These are phyloP conservation scores for Trypanosoma cruzi DNA, from an alignment of 208 protist species.

Conservation along the genomic window DNA sequence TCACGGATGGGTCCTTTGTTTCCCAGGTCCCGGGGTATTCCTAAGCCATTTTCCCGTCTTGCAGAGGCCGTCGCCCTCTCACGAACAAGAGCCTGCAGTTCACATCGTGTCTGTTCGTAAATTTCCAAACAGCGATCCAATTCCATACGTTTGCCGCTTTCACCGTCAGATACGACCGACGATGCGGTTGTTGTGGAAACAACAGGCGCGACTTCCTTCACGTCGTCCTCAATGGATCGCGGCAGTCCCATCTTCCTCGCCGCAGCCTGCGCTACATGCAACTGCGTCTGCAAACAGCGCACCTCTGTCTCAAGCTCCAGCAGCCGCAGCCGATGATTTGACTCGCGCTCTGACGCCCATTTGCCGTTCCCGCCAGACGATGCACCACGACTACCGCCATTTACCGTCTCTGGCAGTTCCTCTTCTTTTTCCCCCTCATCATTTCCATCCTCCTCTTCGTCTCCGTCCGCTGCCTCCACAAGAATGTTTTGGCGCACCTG, in stretches of 20 bases:
- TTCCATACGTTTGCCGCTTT: neutral
- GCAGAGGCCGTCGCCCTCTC: neutral
- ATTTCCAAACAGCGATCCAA: neutral
- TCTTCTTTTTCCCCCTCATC: too few species aligned
- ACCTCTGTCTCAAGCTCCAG: slow-evolving; percentile 4
- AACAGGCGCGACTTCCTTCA: neutral
- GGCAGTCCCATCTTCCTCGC: slow-evolving; percentile 3
- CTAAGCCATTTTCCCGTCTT: neutral
- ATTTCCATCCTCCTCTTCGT: too few species aligned
- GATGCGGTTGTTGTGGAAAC: too few species aligned
- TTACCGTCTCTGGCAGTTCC: neutral
- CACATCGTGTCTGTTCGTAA: slow-evolving; percentile 7
- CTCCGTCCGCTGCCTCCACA: too few species aligned
- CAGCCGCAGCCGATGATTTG: neutral
- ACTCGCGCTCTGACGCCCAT: neutral
- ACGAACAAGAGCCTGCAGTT: slow-evolving; percentile 1
- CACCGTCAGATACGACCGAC: neutral
- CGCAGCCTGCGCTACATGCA: too few species aligned
- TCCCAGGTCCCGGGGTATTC: neutral
- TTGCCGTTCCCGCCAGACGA: neutral
- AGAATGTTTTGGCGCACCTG: too few species aligned
- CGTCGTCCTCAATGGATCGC: neutral
- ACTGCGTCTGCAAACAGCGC: slow-evolving; percentile 10
- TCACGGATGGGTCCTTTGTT: slow-evolving; percentile 13
- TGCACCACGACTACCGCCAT: neutral